These are phyloP conservation scores for Sesbania bispinosa DNA, from an alignment of 306 rosid species.

Conservation along the genomic window DNA sequence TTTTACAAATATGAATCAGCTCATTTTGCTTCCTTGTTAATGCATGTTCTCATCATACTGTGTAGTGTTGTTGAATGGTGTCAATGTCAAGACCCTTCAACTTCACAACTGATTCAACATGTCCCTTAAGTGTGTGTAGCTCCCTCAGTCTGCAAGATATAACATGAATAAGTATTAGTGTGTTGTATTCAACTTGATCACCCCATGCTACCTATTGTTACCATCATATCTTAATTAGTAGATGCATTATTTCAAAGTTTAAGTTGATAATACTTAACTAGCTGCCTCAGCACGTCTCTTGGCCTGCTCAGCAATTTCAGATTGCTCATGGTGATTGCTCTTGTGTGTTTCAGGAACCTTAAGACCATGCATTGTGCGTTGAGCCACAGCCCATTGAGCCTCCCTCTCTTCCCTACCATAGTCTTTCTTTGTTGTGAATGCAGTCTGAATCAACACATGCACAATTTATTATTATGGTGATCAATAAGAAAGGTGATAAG, in stretches of 20 bases:
- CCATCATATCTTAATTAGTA: not conserved
- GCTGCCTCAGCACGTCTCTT: slow-evolving; percentile 66
- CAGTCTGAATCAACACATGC: slow-evolving; percentile 41
- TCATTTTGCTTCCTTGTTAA: not conserved
- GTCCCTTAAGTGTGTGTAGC: slow-evolving; percentile 65
- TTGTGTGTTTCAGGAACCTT: slow-evolving; percentile 26
- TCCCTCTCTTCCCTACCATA: slow-evolving; percentile 66
- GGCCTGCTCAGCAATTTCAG: slow-evolving; percentile 64
- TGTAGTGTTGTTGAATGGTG: slow-evolving; percentile 40
- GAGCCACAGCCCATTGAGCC: slow-evolving; percentile 61
- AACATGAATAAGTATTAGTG: not conserved
- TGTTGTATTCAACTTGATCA: not conserved
- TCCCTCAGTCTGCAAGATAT: slow-evolving; percentile 49
- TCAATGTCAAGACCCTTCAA: slow-evolving; percentile 55
- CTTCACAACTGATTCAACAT: slow-evolving; percentile 56
- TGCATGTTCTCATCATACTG: slow-evolving; percentile 31
- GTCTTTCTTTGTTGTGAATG: slow-evolving; percentile 59
- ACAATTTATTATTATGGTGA: not conserved
- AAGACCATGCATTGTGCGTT: slow-evolving; percentile 61
- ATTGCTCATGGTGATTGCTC: slow-evolving; percentile 32
- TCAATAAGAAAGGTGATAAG: not conserved
- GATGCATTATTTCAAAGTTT: not conserved
- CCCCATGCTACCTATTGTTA: not conserved
- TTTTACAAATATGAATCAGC: not conserved
- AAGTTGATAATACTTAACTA: slow-evolving; percentile 18